Percentiles rank a stretch among this genome's conserved stretches.
Evolutionary conservation across 192 early-diverging fungal genomes (phyloP).

Genomic region (Umbelopsis ramanniana): DNA sequence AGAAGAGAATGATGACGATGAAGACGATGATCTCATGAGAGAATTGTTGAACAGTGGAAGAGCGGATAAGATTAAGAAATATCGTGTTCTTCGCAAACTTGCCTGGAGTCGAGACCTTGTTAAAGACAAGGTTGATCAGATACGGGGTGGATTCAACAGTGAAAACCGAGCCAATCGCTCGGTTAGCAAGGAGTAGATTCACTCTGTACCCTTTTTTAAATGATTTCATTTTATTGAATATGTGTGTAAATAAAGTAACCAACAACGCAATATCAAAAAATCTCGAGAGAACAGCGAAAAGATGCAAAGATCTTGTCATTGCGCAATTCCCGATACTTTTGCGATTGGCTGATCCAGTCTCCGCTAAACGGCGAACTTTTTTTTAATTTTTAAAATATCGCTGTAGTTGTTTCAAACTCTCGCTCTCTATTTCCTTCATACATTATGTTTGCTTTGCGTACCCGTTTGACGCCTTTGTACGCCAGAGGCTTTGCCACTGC

Average conservation of each 20-base stretch:
- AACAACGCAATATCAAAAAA: not conserved
- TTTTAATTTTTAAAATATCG: not conserved
- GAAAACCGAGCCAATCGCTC: conserved; percentile 28
- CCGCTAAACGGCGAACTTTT: not conserved
- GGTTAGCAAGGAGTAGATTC: conserved; percentile 19
- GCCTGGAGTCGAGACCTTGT: conserved; percentile 20
- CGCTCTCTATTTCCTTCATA: no score
- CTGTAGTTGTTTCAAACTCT: not conserved
- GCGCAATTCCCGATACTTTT: not conserved
- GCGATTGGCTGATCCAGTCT: not conserved
- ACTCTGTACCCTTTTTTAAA: not conserved
- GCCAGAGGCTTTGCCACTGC: conserved; percentile 36
- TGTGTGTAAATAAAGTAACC: not conserved
- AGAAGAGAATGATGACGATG: conserved; percentile 7
- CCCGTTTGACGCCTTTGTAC: conserved; percentile 23
- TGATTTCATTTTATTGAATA: not conserved
- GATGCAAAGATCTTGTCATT: not conserved
- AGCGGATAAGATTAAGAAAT: conserved; percentile 21
- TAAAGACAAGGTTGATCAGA: conserved; percentile 24
- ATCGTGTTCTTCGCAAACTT: conserved; percentile 25
- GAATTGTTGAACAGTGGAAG: conserved; percentile 1
- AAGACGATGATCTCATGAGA: conserved; percentile 16
- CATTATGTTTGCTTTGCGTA: conserved; percentile 27
- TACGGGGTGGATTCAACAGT: conserved; percentile 31
- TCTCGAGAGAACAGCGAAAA: no score